Evolutionary conservation across 345 rosid species (phyloP), one percentile per base, ranked within the genome.

Genomic region (Moricandia moricandioides): DNA sequence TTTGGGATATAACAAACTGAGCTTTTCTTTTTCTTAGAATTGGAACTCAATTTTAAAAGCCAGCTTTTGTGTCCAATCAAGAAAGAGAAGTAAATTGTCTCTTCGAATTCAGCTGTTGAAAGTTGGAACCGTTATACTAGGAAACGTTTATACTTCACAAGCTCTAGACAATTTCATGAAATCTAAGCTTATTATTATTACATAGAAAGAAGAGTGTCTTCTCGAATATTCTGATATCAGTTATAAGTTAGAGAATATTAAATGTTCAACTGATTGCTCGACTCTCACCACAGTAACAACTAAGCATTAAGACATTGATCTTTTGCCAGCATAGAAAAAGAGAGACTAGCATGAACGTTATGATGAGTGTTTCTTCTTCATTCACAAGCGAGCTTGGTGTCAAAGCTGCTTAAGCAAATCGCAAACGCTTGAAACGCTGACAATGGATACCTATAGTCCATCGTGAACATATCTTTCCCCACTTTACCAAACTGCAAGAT

Each of bases 401-500:
- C 98, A 76, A 94, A 94, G 95, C 98, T 91, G 89, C 98, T 94
- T 85, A 94, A 83, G 83, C 98, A 94, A 58, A 94, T 89, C 0
- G 98, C 97, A 72, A 93, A 93, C 3, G 98, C 97, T 74, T 94
- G 98, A 82, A 91, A 94, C 26, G 98, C 98, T 2, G 98, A 94
- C 13, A 94, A 80, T 2, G 98, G 98, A 61, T 91, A 93, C 39
- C 96, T 85, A 65, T 93, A 91, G 81, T 93, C 98, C 98, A 93
- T 94, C 0, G 97, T 94, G 80, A 94, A 94, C 93, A 94, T 89
- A 77, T 94, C 98, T 83, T 91, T 94, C 11, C 97, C 91, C 10
- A 94, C 95, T 82, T 91, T 91, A 13, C 97, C 97, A 52, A 94
- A 94, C 88, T 94, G 98, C 21, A 94, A 90, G 60, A 94, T 94